A percentile compares a stretch with the other conserved stretches of the same genome.
Conservation (phyloP, 148 eudicot genomes). For the Cornus suecica region DNA sequence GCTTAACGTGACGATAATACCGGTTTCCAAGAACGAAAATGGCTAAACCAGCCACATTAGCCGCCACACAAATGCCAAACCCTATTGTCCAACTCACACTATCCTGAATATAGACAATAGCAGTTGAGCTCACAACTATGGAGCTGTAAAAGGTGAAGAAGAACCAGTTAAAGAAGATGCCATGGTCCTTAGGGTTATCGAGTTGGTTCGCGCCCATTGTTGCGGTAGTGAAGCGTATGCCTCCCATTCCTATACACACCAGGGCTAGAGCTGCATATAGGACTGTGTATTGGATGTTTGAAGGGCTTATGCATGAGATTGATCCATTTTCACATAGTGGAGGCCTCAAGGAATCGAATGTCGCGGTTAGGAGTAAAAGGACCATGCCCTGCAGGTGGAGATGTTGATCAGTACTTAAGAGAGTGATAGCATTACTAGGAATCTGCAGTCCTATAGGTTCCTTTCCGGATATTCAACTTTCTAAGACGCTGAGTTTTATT, state of each 20-base stretch:
- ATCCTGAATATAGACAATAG: constrained; percentile 41
- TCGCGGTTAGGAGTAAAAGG: constrained; percentile 30
- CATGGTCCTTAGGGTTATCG: constrained; percentile 29
- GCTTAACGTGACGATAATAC: constrained; percentile 28
- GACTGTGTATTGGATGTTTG: constrained; percentile 29
- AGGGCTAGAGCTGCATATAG: constrained; percentile 32
- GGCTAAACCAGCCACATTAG: constrained; percentile 33
- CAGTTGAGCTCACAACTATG: constrained; percentile 30
- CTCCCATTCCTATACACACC: constrained; percentile 33
- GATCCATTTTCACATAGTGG: constrained; percentile 27
- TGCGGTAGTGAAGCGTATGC: constrained; percentile 39
- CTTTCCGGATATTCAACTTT: too few species aligned
- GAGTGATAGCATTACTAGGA: too few species aligned
- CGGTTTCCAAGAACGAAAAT: constrained; percentile 33
- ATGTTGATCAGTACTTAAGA: too few species aligned
- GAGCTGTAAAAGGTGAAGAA: constrained; percentile 32
- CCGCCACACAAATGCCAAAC: constrained; percentile 24
- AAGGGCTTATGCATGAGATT: constrained; percentile 28
- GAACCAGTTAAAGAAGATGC: constrained; percentile 41
- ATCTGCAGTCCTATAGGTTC: too few species aligned
- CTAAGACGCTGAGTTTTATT: too few species aligned
- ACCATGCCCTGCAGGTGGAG: constrained; percentile 35
- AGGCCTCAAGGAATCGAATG: constrained; percentile 40
- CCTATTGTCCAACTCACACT: constrained; percentile 37
- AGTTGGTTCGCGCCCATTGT: constrained; percentile 49